Base-by-base conservation (phyloP, 371 early-diverging fungal genomes). In the Thermomucor indicae-seudaticae region DNA sequence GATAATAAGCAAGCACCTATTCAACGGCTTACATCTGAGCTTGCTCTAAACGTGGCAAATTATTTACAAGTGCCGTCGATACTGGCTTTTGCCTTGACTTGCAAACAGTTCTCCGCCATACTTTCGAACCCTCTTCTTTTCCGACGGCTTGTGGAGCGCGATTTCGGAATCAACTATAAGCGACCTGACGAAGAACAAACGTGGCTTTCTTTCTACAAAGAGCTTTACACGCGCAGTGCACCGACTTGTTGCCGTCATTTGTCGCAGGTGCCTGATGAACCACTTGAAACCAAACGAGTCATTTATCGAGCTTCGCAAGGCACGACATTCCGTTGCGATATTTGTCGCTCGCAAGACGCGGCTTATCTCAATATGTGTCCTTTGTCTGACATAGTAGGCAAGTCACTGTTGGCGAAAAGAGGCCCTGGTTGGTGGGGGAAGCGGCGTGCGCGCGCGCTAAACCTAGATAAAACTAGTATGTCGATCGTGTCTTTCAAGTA, bases 151-250 rank as follows among this genome's bases (percentile, higher is more conserved):
- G 37, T 54, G 2, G 58, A 65, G 43, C 67, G 67, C 37, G 67
- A 69, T 34, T 73, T 52, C 43, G 49, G 57, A 17, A 51, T 69
- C 4, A 62, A 47, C 4, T 67, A 62, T 23, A 72, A 67, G 31
- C 44, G 40, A 11, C 25, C 64, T 8, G 58, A 51, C 20, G 49
- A 53, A 17, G 40, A 53, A 7, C 47, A 53, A 25, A 58, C 64
- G 0, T 72, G 67, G 66, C n/a, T 34, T 7, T 32, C 43, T 1
- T 39, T 64, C 6, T 64, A 66, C 50, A 46, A 63, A 25, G 41
- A 44, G 25, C 38, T 58, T 10, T 41, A 45, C 23, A 31, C 40
- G 16, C 32, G 22, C n/a, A 19, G 16, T 5, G 40, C 50, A 23
- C n/a, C 35, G 8, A 38, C 37, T 19, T 58, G 53, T 34, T 53